Percentiles rank a stretch among this genome's conserved stretches.
These are phyloP conservation scores for Peterozyma xylosa DNA, from an alignment of 805 yeast species.

Conservation along the genomic window DNA sequence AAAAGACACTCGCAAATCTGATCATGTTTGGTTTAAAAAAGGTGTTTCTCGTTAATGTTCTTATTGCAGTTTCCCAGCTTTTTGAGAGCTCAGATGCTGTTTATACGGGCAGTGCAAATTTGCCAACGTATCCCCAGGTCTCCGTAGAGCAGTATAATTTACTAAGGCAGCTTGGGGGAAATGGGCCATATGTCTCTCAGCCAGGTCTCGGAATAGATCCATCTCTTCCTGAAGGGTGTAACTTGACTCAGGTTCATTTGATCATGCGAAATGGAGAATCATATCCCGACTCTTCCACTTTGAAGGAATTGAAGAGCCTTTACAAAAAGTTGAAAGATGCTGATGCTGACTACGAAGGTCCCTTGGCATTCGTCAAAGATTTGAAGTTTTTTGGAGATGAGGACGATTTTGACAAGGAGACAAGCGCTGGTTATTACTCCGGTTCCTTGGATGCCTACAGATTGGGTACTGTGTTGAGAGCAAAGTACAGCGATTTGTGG, in stretches of 20 bases:
- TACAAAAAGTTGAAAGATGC: slow-evolving; percentile 28
- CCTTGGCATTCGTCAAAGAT: slow-evolving; percentile 44
- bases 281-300: slow-evolving; percentile 46
- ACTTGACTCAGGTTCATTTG: slow-evolving; percentile 60
- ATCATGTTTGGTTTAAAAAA: neutral
- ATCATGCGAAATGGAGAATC: slow-evolving; percentile 78
- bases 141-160: slow-evolving; percentile 37
- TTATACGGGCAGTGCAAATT: neutral
- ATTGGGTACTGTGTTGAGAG: slow-evolving; percentile 37
- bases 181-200: slow-evolving; percentile 47
- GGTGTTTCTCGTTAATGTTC: neutral
- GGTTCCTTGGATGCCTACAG: slow-evolving; percentile 37
- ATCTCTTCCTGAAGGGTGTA: slow-evolving; percentile 41
- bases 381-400: slow-evolving; percentile 41
- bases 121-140: slow-evolving; percentile 14
- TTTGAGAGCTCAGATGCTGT: neutral
- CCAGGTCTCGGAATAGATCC: slow-evolving; percentile 46
- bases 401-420: slow-evolving; percentile 30
- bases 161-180: slow-evolving; percentile 43
- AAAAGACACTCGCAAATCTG: neutral
- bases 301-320: slow-evolving; percentile 14
- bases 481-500: slow-evolving; percentile 33
- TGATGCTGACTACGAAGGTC: slow-evolving; percentile 34
- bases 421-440: slow-evolving; percentile 33
- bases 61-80: neutral